Conservation (phyloP, 306 rosid genomes). For the Cucurbita pepo region DNA sequence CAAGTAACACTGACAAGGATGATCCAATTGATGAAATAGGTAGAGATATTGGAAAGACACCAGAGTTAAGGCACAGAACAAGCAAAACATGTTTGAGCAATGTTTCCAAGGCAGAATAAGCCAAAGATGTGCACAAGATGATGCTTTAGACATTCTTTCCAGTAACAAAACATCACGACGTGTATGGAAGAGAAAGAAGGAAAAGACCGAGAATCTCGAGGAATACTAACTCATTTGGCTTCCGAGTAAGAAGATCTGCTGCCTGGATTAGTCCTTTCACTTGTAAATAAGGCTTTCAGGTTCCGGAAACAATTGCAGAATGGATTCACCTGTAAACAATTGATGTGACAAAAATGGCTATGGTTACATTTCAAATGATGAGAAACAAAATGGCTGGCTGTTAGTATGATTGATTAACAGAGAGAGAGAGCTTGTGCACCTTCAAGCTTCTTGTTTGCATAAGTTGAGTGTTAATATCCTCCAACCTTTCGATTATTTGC, state of each 20-base stretch:
- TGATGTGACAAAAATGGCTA: not conserved
- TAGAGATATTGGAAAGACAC: not conserved
- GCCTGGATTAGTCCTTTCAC: constrained; percentile 3
- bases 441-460: constrained; percentile 63
- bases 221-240: constrained; percentile 2
- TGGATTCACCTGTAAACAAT: not conserved
- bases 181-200: not conserved
- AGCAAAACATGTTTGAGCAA: not conserved
- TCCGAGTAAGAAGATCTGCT: constrained; percentile 1
- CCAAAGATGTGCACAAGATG: not conserved
- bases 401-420: not conserved
- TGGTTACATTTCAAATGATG: not conserved
- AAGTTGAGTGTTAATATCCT: constrained; percentile 34
- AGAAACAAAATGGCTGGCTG: not conserved
- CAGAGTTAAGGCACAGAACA: not conserved
- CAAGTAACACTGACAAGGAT: not conserved
- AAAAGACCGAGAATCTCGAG: not conserved
- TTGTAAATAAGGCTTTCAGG: not conserved
- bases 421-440: constrained; percentile 25
- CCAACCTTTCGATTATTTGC: constrained; percentile 52
- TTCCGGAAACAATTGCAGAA: not conserved
- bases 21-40: not conserved
- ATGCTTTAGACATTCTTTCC: not conserved
- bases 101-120: not conserved
- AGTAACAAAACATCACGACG: not conserved